Evolutionary conservation across 2,329 filamentous ascomycete genomes (phyloP).

Genomic region (Phialophora expanda): DNA sequence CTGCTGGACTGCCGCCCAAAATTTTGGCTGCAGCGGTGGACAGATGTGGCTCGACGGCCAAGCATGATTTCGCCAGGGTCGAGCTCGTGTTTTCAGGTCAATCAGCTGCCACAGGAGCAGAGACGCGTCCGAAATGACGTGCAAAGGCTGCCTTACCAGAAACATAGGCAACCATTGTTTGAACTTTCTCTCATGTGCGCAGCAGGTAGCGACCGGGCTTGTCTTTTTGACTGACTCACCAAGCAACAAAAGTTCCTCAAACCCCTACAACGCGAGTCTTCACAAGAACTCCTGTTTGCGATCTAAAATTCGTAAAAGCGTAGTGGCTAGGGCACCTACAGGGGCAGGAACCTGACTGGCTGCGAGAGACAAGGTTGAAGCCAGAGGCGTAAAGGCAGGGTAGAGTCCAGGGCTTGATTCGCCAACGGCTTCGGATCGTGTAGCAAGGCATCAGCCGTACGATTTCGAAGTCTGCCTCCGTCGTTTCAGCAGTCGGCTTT

Average conservation of each 20-base stretch:
- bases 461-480: not conserved
- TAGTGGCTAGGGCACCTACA: not conserved
- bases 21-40: not conserved
- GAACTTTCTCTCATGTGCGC: not conserved
- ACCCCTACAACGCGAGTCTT: not conserved
- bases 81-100: not conserved
- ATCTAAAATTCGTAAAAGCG: slow-evolving; percentile 3
- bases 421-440: not conserved
- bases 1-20: not conserved
- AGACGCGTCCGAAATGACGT: not conserved
- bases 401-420: not conserved
- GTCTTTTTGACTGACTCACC: not conserved
- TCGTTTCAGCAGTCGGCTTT: not conserved
- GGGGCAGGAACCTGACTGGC: not conserved
- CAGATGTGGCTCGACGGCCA: not conserved
- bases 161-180: not conserved
- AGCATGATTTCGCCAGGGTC: not conserved
- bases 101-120: not conserved
- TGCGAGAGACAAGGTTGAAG: slow-evolving; percentile 2
- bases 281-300: not conserved
- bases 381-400: not conserved
- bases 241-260: slow-evolving; percentile 7
- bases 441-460: not conserved
- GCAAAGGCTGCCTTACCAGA: not conserved
- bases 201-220: not conserved